phyloP scores from a whole-genome alignment of 768 basidiomycete genomes.

The Peribolospora kevripleyi region DNA sequence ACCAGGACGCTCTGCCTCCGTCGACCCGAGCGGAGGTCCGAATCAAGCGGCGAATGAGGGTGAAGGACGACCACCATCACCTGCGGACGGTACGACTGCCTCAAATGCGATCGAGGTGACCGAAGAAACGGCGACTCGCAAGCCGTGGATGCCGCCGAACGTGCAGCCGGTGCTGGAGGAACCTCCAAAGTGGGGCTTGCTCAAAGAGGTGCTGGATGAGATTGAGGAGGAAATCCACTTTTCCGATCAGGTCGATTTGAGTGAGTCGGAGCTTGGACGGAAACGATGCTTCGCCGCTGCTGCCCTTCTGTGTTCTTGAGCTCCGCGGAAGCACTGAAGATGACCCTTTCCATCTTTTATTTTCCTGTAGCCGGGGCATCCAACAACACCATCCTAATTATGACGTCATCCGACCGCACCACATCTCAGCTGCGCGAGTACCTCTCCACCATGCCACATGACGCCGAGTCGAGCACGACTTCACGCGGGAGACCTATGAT shows the following conservation, averaged over 20 bases:
- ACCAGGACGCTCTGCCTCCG: neutral
- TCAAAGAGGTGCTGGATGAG: conserved; percentile 67
- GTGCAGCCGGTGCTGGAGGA: conserved; percentile 79
- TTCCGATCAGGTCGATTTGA: conserved; percentile 5
- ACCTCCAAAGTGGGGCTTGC: conserved; percentile 71
- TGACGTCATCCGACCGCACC: conserved; percentile 59
- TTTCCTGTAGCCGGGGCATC: conserved; percentile 6
- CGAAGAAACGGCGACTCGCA: conserved; percentile 5
- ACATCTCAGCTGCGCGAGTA: conserved; percentile 55
- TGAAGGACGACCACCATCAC: conserved; percentile 21
- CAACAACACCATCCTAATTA: conserved; percentile 47
- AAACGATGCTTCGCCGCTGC: no score
- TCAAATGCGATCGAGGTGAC: neutral
- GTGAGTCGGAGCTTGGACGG: conserved; percentile 1
- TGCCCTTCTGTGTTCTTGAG: conserved; percentile 1
- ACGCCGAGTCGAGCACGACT: conserved; percentile 3
- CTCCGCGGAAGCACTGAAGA: neutral
- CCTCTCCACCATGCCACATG: conserved; percentile 32
- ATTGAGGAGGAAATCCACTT: conserved; percentile 52
- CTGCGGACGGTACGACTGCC: neutral
- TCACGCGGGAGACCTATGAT: conserved; percentile 44
- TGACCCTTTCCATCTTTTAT: neutral
- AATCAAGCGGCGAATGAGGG: conserved; percentile 26
- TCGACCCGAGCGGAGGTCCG: neutral
- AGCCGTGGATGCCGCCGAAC: conserved; percentile 42